Base-by-base conservation (phyloP, 352 stramenopile genomes). In the Phytophthora vignae region DNA sequence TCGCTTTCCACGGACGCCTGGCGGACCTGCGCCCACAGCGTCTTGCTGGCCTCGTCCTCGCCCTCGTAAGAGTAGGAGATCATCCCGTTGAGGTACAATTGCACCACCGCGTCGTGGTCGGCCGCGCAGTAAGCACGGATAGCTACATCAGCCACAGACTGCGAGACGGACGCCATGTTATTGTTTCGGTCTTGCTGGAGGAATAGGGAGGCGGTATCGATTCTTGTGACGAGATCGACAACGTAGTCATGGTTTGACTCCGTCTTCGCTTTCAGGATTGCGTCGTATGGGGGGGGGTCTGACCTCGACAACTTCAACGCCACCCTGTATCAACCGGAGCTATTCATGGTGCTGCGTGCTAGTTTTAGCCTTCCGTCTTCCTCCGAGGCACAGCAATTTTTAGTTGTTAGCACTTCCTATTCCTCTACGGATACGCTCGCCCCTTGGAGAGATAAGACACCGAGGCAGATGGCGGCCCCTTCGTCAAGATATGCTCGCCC, bases 1-100 rank as follows among this genome's bases (percentile, higher is more conserved):
- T 86, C 78, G 42, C 50, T 58, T 7, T 69, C 49, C 53, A 84
- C 50, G 19, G 69, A 74, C 21, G 57, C 52, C 52, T 73, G 56
- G 25, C 81, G 64, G 54, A 79, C 79, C 21, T 66, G 56, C 33
- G 38, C 59, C 42, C 62, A 73, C 19, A 68, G 27, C 48, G 25
- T 19, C 36, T 65, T 65, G 53, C 62, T 71, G 60, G 67, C 77
- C 56, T 69, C 60, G 17, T 58, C 69, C 50, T 81, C 62, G 33
- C 69, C 67, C 14, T 79, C 59, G 19, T 33, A 71, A 8, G 69
- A 66, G 67, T 85, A 83, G 31, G 67, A 69, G 25, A 59, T 42
- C 70, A 77, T 82, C 9, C 78, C 78, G 27, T 76, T 36, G 11
- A 71, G 33, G 54, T 83, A 83, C 12, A 85, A 49, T n/a, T 72